Conservation (phyloP, 2,329 filamentous ascomycete species). For the Aspergillus unguis region DNA sequence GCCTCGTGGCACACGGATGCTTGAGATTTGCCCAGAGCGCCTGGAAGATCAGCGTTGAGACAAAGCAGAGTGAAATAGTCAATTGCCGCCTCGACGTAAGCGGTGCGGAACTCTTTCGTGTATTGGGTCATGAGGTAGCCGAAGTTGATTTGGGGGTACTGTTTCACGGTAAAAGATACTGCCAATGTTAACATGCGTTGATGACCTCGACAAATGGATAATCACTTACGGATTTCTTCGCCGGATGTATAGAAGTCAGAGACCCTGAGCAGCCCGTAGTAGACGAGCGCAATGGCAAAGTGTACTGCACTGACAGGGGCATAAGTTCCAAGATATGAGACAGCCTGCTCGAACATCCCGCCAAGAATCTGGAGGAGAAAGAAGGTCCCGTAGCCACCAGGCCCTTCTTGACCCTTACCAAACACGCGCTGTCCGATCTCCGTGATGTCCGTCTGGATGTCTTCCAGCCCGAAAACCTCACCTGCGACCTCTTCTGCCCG, state of each 20-base stretch:
- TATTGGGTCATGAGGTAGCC: constrained; percentile 91
- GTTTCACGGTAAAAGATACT: constrained; percentile 55
- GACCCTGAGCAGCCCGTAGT: constrained; percentile 84
- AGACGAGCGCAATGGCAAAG: constrained; percentile 84
- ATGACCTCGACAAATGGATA: neutral
- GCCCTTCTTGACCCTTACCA: constrained; percentile 73
- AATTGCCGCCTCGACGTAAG: constrained; percentile 81
- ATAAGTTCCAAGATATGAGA: constrained; percentile 87
- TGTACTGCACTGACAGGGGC: constrained; percentile 92
- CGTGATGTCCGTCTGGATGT: constrained; percentile 73
- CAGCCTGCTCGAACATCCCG: constrained; percentile 90
- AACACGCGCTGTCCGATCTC: constrained; percentile 93
- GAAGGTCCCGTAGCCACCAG: constrained; percentile 79
- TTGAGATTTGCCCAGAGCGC: constrained; percentile 71
- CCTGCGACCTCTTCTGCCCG: constrained; percentile 60
- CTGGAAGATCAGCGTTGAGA: constrained; percentile 78
- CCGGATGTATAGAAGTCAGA: constrained; percentile 73
- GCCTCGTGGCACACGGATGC: constrained; percentile 85
- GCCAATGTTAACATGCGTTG: constrained; percentile 19
- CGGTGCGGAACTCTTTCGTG: constrained; percentile 90
- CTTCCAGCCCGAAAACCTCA: constrained; percentile 60
- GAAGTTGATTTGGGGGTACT: constrained; percentile 81
- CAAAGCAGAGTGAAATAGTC: constrained; percentile 92
- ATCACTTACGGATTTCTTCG: constrained; percentile 60
- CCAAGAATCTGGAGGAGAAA: constrained; percentile 89